Base-by-base conservation (phyloP, 441 rosid genomes). In the Euphorbia schlechtendalii region DNA sequence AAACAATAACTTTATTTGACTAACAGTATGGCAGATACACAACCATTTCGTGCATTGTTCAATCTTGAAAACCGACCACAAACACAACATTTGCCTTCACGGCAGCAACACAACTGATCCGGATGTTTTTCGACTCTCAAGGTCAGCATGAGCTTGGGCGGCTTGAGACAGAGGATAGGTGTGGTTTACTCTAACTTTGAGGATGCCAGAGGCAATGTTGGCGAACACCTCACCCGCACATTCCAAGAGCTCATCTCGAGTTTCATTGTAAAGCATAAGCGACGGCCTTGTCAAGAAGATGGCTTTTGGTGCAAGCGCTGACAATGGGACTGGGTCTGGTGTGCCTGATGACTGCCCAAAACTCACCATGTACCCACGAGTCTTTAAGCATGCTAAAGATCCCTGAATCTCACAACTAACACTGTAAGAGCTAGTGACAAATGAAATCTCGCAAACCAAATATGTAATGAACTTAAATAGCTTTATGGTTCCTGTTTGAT, bases 331-430 rank as follows among this genome's bases (percentile, higher is more conserved):
- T 5, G 97, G 93, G 69, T 93, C 95, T 5, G 83, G 89, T 11
- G 69, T 22, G 34, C 99, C 97, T 0, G 99, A 93, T 38, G 97
- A 90, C 74, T 88, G 93, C 65, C 99, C 96, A 52, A 83, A 90
- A 66, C 84, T 80, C 76, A 93, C 95, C 97, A 90, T 82, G 81
- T 82, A 83, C 20, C 99, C 96, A 2, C 90, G 82, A 53, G 59
- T 64, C 81, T 83, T 90, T 58, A 90, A 77, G 85, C 96, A 87
- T 1, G 76, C 93, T 77, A 90, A 64, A 14, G 97, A 93, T 60
- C 99, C 96, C 97, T 92, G 72, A 18, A 77, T 25, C 30, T 14
- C 8, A 67, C 17, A 57, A 27, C 69, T 27, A 75, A 0, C 65
- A 1, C 9, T n/a, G n/a, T n/a, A n/a, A n/a, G n/a, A n/a, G n/a